Evolutionary conservation across 805 yeast species (phyloP), one percentile per base, ranked within the genome.

Genomic region (Hanseniaspora guilliermondii): DNA sequence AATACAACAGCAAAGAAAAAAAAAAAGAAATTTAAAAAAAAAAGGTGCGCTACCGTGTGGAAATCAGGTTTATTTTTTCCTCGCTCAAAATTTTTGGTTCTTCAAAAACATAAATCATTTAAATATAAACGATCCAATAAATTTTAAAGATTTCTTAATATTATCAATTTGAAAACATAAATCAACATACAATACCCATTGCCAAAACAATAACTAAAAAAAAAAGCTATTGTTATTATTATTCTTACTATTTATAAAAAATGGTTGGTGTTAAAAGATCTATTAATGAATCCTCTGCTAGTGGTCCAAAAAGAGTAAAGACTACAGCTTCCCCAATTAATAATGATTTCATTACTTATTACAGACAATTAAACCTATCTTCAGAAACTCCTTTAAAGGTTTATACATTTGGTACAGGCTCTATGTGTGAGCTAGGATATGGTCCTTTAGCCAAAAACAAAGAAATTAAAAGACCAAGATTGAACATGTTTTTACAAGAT

Each of bases 341-440:
- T 24, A 42, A 50, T 35, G 39, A 50, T 19, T 30, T 42, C 27
- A 24, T 36, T 27, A 1, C 42, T 17, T 50, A 50, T 22, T 50
- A 50, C 38, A 50, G 54, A 50, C 30, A 46, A 16, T 4, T 50
- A 27, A 50, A 50, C 30, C 16, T 50, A n/a, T 50, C 54, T 5
- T 36, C 33, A 21, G 63, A 62, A 16, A 57, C 71, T 25, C 75
- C 77, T 21, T 70, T 91, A 53, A 93, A 88, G 63, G 74, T 93
- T 2, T 91, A 85, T 65, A 94, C 87, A 37, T 93, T 95, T 85
- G 99, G 99, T 40, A 79, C 94, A 1, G 98, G 98, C 1, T 82
- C 95, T 0, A 91, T 93, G 93, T 88, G 97, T 72, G 98, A 93
- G 66, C 74, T 93, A 30, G 99, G 99, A 1, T 73, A 93, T n/a